phyloP scores from a whole-genome alignment of 2,329 filamentous ascomycete genomes.

The Rasamsonia emersonii region DNA sequence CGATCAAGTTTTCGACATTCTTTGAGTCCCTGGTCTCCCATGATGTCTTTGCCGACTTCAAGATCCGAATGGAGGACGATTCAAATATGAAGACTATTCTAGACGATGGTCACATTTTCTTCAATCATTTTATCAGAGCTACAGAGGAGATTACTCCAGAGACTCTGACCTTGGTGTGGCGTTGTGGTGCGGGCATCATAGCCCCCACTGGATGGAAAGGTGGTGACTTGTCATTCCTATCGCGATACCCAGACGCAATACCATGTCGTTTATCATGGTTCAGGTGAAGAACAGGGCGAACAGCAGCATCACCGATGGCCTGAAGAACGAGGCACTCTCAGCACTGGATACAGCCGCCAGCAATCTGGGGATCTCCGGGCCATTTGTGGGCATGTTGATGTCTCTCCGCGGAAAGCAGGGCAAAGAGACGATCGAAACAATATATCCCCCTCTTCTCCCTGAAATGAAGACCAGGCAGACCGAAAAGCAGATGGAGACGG shows the following conservation, averaged over 20 bases:
- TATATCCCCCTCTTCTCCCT: too few species aligned
- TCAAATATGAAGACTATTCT: not conserved
- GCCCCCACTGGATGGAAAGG: too few species aligned
- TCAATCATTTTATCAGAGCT: not conserved
- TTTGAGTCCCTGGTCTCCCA: not conserved
- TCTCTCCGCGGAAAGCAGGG: not conserved
- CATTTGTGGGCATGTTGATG: not conserved
- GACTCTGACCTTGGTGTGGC: too few species aligned
- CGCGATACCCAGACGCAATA: not conserved
- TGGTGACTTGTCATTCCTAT: conserved; percentile 1
- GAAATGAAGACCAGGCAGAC: not conserved
- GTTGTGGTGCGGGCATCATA: too few species aligned
- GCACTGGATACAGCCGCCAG: not conserved
- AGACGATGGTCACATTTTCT: not conserved
- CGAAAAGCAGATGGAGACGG: not conserved
- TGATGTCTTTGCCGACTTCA: not conserved
- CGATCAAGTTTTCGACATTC: not conserved
- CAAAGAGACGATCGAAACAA: not conserved
- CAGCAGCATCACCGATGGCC: not conserved
- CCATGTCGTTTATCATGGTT: not conserved
- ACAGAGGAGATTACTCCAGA: too few species aligned
- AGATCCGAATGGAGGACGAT: not conserved
- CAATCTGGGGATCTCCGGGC: not conserved
- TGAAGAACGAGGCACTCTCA: not conserved
- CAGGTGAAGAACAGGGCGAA: not conserved